Conservation (phyloP, 2,329 filamentous ascomycete species). For the Fusarium agapanthi region DNA sequence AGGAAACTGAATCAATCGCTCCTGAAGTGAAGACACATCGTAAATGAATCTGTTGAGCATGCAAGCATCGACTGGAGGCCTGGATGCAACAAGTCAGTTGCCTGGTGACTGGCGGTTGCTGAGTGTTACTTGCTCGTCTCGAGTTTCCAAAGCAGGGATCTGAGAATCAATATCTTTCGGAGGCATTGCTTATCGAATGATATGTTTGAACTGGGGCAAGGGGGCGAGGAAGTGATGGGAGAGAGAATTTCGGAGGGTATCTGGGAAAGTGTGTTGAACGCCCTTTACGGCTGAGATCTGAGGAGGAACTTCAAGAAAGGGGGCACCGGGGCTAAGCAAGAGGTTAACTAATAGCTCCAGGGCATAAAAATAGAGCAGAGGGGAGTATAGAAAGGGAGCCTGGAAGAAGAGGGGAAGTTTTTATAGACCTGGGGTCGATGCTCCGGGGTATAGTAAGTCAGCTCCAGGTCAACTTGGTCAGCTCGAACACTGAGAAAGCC, state of each 20-base stretch:
- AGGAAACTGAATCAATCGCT: background rate
- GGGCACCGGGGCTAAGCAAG: background rate
- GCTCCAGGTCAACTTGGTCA: background rate
- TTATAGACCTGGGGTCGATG: background rate
- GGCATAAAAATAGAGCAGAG: background rate
- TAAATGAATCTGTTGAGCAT: constrained; percentile 22
- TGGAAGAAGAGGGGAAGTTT: background rate
- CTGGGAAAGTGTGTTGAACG: background rate
- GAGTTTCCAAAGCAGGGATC: rapidly evolving
- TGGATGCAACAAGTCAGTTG: background rate
- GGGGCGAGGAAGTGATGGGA: background rate
- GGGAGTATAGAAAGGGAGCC: no score
- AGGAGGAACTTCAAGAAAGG: no score
- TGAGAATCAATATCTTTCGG: rapidly evolving
- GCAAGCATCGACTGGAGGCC: background rate
- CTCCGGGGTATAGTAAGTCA: background rate
- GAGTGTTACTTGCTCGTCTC: background rate
- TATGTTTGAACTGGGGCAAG: rapidly evolving
- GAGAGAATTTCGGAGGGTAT: background rate
- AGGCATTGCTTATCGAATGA: background rate
- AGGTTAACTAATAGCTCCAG: background rate
- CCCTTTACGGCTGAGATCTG: background rate
- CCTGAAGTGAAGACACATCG: constrained; percentile 14
- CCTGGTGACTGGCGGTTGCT: no score
- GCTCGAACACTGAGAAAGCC: background rate